Conservation (phyloP, 768 basidiomycete species). For the Agaricus sinodeliciosus region DNA sequence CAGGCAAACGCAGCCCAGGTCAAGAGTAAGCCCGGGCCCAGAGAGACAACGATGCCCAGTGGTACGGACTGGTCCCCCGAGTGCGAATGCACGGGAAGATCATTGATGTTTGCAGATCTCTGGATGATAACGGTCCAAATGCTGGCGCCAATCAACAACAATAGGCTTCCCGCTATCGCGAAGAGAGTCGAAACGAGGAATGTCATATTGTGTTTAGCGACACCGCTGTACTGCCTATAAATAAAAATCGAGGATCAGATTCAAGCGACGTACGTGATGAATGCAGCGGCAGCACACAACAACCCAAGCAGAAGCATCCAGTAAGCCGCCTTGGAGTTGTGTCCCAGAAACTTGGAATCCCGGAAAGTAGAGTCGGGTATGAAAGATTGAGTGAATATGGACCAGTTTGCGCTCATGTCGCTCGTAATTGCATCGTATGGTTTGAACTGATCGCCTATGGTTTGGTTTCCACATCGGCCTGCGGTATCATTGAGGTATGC, state of each 20-base stretch:
- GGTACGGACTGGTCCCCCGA: conserved; percentile 26
- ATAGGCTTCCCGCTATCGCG: conserved; percentile 50
- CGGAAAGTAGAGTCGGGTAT: conserved; percentile 45
- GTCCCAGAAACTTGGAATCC: conserved; percentile 56
- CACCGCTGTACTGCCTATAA: conserved; percentile 41
- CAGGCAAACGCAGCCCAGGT: conserved; percentile 72
- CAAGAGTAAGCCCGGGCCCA: conserved; percentile 57
- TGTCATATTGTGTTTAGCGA: conserved; percentile 55
- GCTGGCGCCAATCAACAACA: conserved; percentile 61
- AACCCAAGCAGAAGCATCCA: conserved; percentile 72
- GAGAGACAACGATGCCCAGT: conserved; percentile 58
- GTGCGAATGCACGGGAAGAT: conserved; percentile 29
- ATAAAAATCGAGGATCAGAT: conserved; percentile 3
- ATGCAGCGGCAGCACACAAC: conserved; percentile 55
- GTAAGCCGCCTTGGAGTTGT: conserved; percentile 62
- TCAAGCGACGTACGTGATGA: conserved; percentile 50
- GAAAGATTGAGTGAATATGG: conserved; percentile 45
- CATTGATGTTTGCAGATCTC: conserved; percentile 55
- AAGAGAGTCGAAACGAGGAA: conserved; percentile 65
- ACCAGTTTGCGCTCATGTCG: conserved; percentile 66
- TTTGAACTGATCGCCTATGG: conserved; percentile 50
- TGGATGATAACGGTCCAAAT: conserved; percentile 77
- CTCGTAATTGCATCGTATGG: conserved; percentile 59
- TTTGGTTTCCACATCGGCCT: conserved; percentile 60
- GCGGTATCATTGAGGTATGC: conserved; percentile 54